Conservation (phyloP, 2,329 filamentous ascomycete genomes). For the Golovinomyces cichoracearum region DNA sequence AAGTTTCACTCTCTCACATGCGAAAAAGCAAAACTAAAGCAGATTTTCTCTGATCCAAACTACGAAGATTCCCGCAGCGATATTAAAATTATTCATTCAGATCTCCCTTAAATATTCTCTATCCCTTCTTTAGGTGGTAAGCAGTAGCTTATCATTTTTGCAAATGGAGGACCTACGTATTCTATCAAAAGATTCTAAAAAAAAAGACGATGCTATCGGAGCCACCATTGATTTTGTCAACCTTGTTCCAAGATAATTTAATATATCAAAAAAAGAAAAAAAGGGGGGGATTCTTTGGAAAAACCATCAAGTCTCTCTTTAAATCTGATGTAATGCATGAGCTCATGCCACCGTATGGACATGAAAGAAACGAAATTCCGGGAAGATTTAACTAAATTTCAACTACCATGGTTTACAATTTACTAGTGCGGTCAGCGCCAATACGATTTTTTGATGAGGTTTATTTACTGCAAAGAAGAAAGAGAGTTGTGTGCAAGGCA, state of each 20-base stretch:
- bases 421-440: too few relatives aligned
- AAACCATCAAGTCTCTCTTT: neutral
- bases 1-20: neutral
- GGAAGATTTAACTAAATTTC: neutral
- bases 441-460: too few relatives aligned
- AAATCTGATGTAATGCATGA: neutral
- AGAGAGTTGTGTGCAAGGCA: too few relatives aligned
- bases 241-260: neutral
- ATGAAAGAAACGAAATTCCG: neutral
- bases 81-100: conserved; percentile 1
- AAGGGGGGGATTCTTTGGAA: neutral
- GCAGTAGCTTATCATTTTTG: neutral
- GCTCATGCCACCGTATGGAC: neutral
- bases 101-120: conserved; percentile 1
- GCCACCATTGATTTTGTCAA: neutral
- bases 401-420: too few relatives aligned
- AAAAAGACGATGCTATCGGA: neutral
- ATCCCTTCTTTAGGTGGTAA: neutral
- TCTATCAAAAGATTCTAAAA: neutral
- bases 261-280: neutral
- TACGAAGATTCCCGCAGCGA: neutral
- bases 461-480: too few relatives aligned
- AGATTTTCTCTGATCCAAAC: neutral
- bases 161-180: neutral
- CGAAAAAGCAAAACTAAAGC: neutral